Evolutionary conservation across 202 grass and related monocot species (phyloP).

Genomic region (Bolboschoenoplectus hybrid): DNA sequence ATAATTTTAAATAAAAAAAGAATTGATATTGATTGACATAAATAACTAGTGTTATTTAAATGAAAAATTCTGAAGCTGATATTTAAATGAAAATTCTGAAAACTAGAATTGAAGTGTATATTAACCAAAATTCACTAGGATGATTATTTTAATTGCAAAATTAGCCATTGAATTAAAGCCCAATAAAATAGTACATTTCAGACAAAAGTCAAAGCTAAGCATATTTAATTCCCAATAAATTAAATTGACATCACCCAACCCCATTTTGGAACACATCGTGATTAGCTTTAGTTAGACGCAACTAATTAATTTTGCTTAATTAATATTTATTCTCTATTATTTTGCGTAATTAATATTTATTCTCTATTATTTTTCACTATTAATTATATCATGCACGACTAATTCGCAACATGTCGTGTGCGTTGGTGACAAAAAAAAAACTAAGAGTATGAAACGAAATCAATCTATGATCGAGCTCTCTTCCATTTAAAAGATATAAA

Average conservation of each 20-base stretch:
- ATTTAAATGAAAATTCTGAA: not conserved
- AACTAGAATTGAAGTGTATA: not conserved
- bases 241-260: not conserved
- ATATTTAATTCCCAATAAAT: constrained; percentile 11
- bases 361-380: not conserved
- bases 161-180: not conserved
- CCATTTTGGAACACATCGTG: not conserved
- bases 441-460: not conserved
- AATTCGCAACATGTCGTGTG: not conserved
- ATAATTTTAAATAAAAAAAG: not conserved
- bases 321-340: not conserved
- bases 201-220: not conserved
- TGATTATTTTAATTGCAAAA: not conserved
- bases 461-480: not conserved
- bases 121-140: not conserved
- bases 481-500: not conserved
- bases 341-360: not conserved
- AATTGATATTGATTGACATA: not conserved
- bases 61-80: too few relatives aligned
- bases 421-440: not conserved
- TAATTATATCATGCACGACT: not conserved
- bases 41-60: too few relatives aligned
- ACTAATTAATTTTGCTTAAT: not conserved
- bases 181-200: not conserved
- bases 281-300: not conserved